phyloP scores from a whole-genome alignment of 805 yeast species.

The Suhomyces sp. region DNA sequence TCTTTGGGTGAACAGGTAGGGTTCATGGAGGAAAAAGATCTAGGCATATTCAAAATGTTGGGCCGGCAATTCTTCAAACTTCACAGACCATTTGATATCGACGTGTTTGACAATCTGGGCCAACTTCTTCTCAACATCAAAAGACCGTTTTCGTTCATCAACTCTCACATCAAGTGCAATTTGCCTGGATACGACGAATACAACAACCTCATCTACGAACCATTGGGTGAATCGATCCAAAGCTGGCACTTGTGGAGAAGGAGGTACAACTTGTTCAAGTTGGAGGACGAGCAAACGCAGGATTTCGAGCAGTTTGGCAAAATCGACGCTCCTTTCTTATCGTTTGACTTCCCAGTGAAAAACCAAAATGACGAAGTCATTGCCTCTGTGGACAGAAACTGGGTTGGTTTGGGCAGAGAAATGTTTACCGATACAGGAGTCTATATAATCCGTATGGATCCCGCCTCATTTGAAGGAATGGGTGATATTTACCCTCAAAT shows the following conservation, averaged over 20 bases:
- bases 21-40: slow-evolving; percentile 76
- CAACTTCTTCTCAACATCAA: slow-evolving; percentile 61
- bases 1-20: slow-evolving; percentile 74
- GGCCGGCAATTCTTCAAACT: slow-evolving; percentile 78
- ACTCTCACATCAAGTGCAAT: slow-evolving; percentile 77
- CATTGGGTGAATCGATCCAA: slow-evolving; percentile 83
- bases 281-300: slow-evolving; percentile 35
- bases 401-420: slow-evolving; percentile 94
- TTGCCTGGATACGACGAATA: slow-evolving; percentile 50
- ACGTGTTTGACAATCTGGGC: slow-evolving; percentile 63
- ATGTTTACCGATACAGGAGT: slow-evolving; percentile 93
- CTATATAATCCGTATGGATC: slow-evolving; percentile 81
- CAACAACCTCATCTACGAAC: slow-evolving; percentile 39
- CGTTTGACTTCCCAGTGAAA: slow-evolving; percentile 79
- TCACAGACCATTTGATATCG: slow-evolving; percentile 83
- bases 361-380: slow-evolving; percentile 57
- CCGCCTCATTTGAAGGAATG: slow-evolving; percentile 59
- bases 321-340: slow-evolving; percentile 81
- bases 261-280: slow-evolving; percentile 71
- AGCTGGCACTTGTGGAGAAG: slow-evolving; percentile 96
- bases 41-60: slow-evolving; percentile 63
- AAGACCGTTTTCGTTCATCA: slow-evolving; percentile 84
- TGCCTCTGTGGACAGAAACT: slow-evolving; percentile 84
- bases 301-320: slow-evolving; percentile 76
- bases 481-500: slow-evolving; percentile 49